phyloP scores from a whole-genome alignment of 116 monocot species.

The Cymodocea nodosa region DNA sequence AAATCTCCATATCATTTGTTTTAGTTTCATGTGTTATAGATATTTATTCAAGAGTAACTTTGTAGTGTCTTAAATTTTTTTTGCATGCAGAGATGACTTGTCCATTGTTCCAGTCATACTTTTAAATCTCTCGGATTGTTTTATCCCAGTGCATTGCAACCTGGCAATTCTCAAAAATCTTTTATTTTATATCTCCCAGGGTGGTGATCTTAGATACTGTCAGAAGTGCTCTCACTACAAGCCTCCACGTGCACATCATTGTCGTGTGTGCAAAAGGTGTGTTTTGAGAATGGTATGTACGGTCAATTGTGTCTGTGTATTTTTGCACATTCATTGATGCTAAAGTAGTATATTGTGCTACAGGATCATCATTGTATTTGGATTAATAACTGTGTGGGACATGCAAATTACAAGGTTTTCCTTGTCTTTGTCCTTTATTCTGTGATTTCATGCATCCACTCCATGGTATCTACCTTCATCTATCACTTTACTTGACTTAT shows the following conservation, averaged over 20 bases:
- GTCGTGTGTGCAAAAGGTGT: constrained; percentile 81
- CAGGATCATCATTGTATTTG: constrained; percentile 99
- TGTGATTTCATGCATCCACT: constrained; percentile 58
- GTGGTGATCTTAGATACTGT: constrained; percentile 44
- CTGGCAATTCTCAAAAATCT: too few relatives aligned
- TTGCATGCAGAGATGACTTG: too few relatives aligned
- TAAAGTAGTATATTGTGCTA: constrained; percentile 1
- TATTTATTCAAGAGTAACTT: too few relatives aligned
- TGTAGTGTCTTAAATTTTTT: too few relatives aligned
- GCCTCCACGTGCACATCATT: constrained; percentile 89
- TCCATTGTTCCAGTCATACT: too few relatives aligned
- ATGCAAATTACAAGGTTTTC: constrained; percentile 86
- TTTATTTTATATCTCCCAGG: constrained; percentile 15
- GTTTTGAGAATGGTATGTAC: constrained; percentile 89
- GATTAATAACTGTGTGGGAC: constrained; percentile 95
- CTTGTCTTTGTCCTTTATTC: constrained; percentile 73
- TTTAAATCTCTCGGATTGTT: too few relatives aligned
- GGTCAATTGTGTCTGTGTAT: background rate
- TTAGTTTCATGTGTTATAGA: too few relatives aligned
- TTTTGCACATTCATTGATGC: background rate
- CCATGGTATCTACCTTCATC: constrained; percentile 29
- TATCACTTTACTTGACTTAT: background rate
- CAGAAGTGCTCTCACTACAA: constrained; percentile 72
- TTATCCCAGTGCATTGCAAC: too few relatives aligned
- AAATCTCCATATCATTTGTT: too few relatives aligned